These are phyloP conservation scores for Sphenostylis stenocarpa DNA, from an alignment of 306 rosid species.

Conservation along the genomic window DNA sequence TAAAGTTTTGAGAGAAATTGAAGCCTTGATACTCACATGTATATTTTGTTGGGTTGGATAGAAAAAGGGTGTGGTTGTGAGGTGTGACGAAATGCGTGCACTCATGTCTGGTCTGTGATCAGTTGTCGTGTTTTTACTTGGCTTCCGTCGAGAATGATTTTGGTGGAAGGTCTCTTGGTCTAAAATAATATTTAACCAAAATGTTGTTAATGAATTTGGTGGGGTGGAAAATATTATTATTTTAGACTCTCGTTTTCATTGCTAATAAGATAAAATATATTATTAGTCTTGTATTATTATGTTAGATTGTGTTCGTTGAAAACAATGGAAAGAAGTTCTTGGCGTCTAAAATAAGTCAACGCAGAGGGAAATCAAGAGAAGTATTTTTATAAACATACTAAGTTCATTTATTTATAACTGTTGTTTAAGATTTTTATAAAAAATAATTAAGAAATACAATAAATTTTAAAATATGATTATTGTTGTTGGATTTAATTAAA, in stretches of 20 bases:
- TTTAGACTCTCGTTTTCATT: constrained; percentile 21
- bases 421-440: too few species aligned
- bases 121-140: constrained; percentile 47
- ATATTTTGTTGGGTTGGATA: constrained; percentile 17
- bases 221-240: constrained; percentile 24
- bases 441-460: too few species aligned
- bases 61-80: constrained; percentile 32
- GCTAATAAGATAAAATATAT: constrained; percentile 1
- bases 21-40: not conserved
- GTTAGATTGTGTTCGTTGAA: constrained; percentile 25
- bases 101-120: constrained; percentile 19
- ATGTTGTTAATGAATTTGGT: constrained; percentile 33
- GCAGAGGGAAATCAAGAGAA: not conserved
- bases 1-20: constrained; percentile 25
- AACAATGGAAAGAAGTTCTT: not conserved
- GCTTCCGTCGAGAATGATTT: constrained; percentile 33
- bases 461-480: too few species aligned
- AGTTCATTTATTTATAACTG: too few species aligned
- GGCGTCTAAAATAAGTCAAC: not conserved
- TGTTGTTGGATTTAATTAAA: too few species aligned
- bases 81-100: constrained; percentile 35
- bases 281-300: constrained; percentile 19
- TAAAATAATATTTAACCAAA: constrained; percentile 8
- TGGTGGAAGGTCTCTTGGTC: constrained; percentile 29
- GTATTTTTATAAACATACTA: too few species aligned